Percentiles rank a stretch among this genome's conserved stretches.
Evolutionary conservation across 177 flowering plant genomes (phyloP).

Genomic region (Vitis hybrid): DNA sequence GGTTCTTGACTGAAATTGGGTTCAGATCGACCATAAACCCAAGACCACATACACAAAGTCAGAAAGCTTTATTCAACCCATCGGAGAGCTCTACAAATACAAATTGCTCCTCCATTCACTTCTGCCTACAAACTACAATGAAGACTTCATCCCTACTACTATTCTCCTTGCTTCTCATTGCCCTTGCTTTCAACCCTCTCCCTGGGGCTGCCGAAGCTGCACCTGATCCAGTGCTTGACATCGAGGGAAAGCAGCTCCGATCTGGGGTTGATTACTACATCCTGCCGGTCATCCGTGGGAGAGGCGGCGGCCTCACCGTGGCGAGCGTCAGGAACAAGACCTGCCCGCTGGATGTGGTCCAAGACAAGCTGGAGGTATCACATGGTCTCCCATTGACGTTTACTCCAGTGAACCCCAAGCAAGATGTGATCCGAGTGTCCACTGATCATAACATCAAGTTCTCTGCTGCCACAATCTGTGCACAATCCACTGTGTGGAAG

Average conservation of each 20-base stretch:
- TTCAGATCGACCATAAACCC: too few relatives aligned
- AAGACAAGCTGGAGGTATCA: not conserved
- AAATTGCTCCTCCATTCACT: too few relatives aligned
- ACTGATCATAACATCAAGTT: conserved; percentile 17
- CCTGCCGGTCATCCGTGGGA: not conserved
- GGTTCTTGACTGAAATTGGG: too few relatives aligned
- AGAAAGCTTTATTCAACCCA: too few relatives aligned
- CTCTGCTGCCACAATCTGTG: not conserved
- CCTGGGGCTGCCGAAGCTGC: too few relatives aligned
- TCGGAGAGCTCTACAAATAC: too few relatives aligned
- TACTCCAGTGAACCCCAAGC: conserved; percentile 6
- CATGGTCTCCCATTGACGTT: conserved; percentile 10
- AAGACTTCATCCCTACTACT: too few relatives aligned
- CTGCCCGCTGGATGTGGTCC: conserved; percentile 16
- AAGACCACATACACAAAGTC: too few relatives aligned
- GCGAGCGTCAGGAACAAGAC: not conserved
- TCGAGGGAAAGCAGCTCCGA: conserved; percentile 5
- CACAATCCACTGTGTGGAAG: conserved; percentile 11
- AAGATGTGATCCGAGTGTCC: conserved; percentile 3
- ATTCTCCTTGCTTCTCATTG: too few relatives aligned
- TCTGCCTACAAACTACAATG: too few relatives aligned
- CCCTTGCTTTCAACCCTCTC: too few relatives aligned
- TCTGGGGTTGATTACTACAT: not conserved
- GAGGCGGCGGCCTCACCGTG: conserved; percentile 14
- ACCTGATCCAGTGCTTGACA: conserved; percentile 7